Base-by-base conservation (phyloP, 2,329 filamentous ascomycete species). In the Aspergillus hiratsukae region DNA sequence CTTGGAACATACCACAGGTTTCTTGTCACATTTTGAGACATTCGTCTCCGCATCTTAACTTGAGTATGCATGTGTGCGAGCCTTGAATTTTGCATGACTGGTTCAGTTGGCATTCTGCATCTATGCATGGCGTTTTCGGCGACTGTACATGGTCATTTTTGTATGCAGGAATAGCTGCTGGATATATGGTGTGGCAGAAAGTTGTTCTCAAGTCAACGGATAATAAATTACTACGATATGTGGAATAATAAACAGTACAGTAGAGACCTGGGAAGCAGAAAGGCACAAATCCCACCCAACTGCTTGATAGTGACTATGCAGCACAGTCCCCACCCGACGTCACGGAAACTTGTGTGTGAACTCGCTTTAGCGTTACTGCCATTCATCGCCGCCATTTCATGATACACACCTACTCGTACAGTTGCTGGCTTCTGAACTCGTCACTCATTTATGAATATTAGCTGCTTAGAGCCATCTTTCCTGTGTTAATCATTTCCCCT, bases 281-380 rank as follows among this genome's bases (percentile, higher is more conserved):
- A 37, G 14, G 3, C 28, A 11, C 28, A 29, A 10, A 29, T 29
- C 9, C 28, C 14, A 17, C 9, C 28, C 14, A 17, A 37, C 31
- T 37, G 31, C 31, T 37, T 17, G 31, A 17, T 37, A 37, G 14
- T 6, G 14, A 37, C 17, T 11, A 35, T 35, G 31, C 31, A 31
- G 10, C 29, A 17, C 49, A 58, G 54, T 60, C 61, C 58, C 64
- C 62, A 64, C 64, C 61, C 66, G 65, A 68, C 65, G 67, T 68
- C 65, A 68, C 57, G 49, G 57, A 52, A 60, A 48, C 29, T 53
- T 60, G 56, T 60, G 57, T 53, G 58, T 51, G 57, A 40, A 7
- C 14, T 37, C 31, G 31, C 31, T 37, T 37, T 37, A 17, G 31
- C 17, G 14, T 37, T 65, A 61, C 60, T 65, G 67, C 66, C 62